Base-by-base conservation (phyloP, 352 stramenopile species). In the Phytophthora tubulina region DNA sequence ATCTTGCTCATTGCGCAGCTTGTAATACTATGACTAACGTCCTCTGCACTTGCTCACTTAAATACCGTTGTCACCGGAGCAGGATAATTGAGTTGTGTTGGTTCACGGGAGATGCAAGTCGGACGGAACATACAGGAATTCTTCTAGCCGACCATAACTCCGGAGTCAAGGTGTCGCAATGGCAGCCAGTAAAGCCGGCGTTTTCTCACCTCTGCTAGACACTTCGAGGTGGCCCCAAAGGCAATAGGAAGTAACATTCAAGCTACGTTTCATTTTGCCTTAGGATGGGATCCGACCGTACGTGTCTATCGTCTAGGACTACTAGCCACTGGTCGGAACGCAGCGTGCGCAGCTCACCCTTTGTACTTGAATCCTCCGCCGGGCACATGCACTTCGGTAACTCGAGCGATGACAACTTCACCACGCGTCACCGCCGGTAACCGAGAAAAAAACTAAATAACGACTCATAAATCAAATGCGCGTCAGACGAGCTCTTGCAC, bases 381-480 rank as follows among this genome's bases (percentile, higher is more conserved):
- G 14, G 31, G 32, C 27, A 32, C 46, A 71, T 71, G 54, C 36
- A 65, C 17, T 71, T 14, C 17, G 32, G 10, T 51, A 33, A 44
- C 36, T 41, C 60, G 4, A 52, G 45, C 38, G 48, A 6, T 35
- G 31, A 13, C 39, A 27, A 36, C 15, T 14, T 46, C 58, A 46
- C 8, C 30, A 51, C 21, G 8, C 3, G 17, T 10, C 41, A 54
- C 30, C 48, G 10, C 30, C 39, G 31, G 15, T 31, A 39, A 50
- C 21, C 58, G 17, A 50, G 6, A 50, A 31, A 63, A 59, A 59
- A 51, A 27, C 17, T 13, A 54, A 62, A 58, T 51, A 55, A 41
- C 64, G 42, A 73, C 58, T 63, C 58, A 65, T 45, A 69, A 62
- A 50, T 67, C 14, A 63, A 63, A 57, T 68, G 44, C 10, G 32